A percentile compares a stretch with the other conserved stretches of the same genome.
Evolutionary conservation across 768 basidiomycete genomes (phyloP).

Genomic region (Leccinum subgranulosum): DNA sequence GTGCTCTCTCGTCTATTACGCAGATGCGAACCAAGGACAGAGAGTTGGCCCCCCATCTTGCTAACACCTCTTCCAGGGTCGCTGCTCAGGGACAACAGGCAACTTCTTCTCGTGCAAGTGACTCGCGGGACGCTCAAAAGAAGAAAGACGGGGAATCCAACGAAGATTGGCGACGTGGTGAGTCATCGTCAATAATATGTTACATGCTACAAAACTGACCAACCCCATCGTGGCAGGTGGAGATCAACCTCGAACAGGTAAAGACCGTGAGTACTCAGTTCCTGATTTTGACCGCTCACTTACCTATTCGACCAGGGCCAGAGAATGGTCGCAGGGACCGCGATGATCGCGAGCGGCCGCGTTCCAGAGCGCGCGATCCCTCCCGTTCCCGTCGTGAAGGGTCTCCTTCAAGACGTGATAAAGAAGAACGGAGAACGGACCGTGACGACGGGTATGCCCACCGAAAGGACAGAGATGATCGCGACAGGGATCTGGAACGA

Average conservation of each 20-base stretch:
- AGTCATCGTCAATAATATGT: constrained; percentile 18
- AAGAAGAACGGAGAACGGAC: constrained; percentile 35
- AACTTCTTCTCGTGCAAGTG: constrained; percentile 48
- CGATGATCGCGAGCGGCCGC: constrained; percentile 60
- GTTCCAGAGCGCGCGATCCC: constrained; percentile 62
- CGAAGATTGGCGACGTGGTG: constrained; percentile 87
- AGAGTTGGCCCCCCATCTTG: constrained; percentile 60
- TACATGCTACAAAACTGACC: background rate
- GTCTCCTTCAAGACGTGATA: constrained; percentile 52
- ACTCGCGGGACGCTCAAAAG: constrained; percentile 57
- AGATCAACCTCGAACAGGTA: constrained; percentile 47
- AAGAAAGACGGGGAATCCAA: constrained; percentile 71
- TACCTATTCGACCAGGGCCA: constrained; percentile 36
- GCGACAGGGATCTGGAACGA: constrained; percentile 41
- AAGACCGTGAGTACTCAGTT: constrained; percentile 51
- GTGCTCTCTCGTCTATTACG: constrained; percentile 49
- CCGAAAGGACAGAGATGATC: constrained; percentile 36
- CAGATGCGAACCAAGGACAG: constrained; percentile 62
- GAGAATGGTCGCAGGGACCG: constrained; percentile 56
- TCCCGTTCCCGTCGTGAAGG: constrained; percentile 59
- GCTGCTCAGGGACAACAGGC: constrained; percentile 32
- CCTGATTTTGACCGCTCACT: background rate
- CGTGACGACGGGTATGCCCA: constrained; percentile 27
- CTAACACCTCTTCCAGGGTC: constrained; percentile 40
- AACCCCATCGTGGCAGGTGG: constrained; percentile 32